Evolutionary conservation across 306 rosid species (phyloP), one percentile per base, ranked within the genome.

Genomic region (Cicer bijugum): DNA sequence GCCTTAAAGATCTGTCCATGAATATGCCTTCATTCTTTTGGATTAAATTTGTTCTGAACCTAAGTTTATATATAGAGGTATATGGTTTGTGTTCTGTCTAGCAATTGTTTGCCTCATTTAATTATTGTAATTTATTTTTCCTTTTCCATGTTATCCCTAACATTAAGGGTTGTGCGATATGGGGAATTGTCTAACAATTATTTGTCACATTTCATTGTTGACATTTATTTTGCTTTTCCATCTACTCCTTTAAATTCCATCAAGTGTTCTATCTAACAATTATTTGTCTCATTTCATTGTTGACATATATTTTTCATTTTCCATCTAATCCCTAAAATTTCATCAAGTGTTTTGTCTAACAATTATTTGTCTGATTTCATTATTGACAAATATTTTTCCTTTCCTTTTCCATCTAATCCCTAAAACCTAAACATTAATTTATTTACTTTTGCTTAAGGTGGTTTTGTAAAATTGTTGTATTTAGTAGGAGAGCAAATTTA

Each of bases 101-200:
- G 15, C 28, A 40, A 2, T 40, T 8, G 39, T 8, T 16, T 63
- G 69, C 16, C 50, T 42, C 69, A 66, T 42, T 66, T 78, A 56
- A 23, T 70, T 48, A 14, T 63, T 71, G 77, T 61, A 78, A 78
- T 61, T 16, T 62, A 11, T 20, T 63, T 61, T 15, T 43, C 20
- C 28, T 4, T 47, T 61, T 71, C 69, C 40, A 15, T 62, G 23
- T 20, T 20, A 15, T 71, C 28, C 52, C 7, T 51, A 17, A 17
- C 19, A 17, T 17, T 17, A 17, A 17, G 19, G 19, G 19, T 17
- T 17, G 19, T 17, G 19, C 19, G 19, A 17, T 17, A 17, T 17
- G 19, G 19, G 19, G 1, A 17, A 17, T 17, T 59, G 65, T 59
- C 23, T 11, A 66, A 42, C 50, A 64, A 65, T 43, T 61, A 38